Evolutionary conservation across 1,139 yeast species (phyloP).

Genomic region (Candida tropicalis): DNA sequence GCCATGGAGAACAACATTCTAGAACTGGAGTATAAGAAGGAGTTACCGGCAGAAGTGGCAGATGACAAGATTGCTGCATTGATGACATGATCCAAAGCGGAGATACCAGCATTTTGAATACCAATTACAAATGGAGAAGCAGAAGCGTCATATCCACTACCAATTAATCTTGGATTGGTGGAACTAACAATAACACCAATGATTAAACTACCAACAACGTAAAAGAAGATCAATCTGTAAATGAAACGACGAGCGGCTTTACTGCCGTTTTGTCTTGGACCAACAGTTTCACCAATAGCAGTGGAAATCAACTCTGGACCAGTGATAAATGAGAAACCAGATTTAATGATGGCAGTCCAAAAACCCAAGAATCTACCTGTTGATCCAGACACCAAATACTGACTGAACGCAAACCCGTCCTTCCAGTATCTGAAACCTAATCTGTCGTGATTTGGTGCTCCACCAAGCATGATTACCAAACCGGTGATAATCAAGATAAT

Average conservation of each 20-base stretch:
- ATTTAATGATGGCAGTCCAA: conserved; percentile 43
- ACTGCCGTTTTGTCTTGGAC: conserved; percentile 47
- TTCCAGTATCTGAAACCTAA: conserved; percentile 68
- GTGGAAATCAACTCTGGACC: conserved; percentile 44
- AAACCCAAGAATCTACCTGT: conserved; percentile 57
- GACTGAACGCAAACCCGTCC: conserved; percentile 50
- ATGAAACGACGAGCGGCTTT: conserved; percentile 50
- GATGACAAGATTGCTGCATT: conserved; percentile 71
- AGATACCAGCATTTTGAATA: conserved; percentile 61
- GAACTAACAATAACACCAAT: conserved; percentile 49
- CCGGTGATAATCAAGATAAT: conserved; percentile 44
- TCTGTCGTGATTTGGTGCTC: conserved; percentile 61
- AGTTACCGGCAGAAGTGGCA: conserved; percentile 73
- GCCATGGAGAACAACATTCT: conserved; percentile 71
- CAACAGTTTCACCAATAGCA: conserved; percentile 45
- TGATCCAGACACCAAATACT: conserved; percentile 49
- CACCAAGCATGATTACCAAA: conserved; percentile 49
- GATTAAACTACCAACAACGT: conserved; percentile 46
- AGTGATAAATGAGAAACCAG: conserved; percentile 42
- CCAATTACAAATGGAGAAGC: conserved; percentile 55
- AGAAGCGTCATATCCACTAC: conserved; percentile 40
- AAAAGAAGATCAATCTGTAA: conserved; percentile 51
- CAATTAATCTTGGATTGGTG: conserved; percentile 34
- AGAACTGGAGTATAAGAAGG: conserved; percentile 65
- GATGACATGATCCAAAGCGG: conserved; percentile 62